Base-by-base conservation (phyloP, 345 rosid genomes). In the Linum trigynum region DNA sequence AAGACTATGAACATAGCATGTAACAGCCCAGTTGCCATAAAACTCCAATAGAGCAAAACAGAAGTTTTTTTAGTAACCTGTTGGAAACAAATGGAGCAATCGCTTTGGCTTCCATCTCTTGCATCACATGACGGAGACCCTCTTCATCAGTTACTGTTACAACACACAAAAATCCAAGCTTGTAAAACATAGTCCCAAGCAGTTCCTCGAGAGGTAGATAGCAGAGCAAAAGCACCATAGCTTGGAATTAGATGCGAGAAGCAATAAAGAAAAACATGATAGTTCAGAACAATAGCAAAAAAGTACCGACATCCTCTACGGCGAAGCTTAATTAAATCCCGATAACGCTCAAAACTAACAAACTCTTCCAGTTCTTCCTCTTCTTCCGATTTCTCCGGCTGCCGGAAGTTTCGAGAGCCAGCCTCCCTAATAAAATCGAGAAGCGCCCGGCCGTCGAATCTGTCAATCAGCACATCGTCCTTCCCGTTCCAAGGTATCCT, bases 261-360 rank as follows among this genome's bases (percentile, higher is more conserved):
- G 45, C 12, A 40, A 63, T 41, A 17, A 57, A 74, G 69, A 17
- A 74, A 62, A 57, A 37, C 57, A 41, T 42, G 39, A 69, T 56
- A 1, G 38, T 38, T 5, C 38, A 64, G 63, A 7, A 69, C 64
- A 68, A 65, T 50, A 80, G 51, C 53, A 80, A 78, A 76, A 83
- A 85, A 90, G 89, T 90, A 90, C 99, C 96, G 96, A 91, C 99
- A 95, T 95, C 99, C 99, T 95, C 95, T 87, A 79, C 96, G 96
- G 40, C 90, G 99, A 82, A 84, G 99, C 90, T 91, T 94, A 94
- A 94, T 85, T 83, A 94, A 86, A 89, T 94, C 99, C 88, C 97
- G 95, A 78, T 88, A 95, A 79, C 95, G 96, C 99, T 95, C 97
- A 86, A 95, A 95, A 89, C 80, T 95, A 83, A 95, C 99, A 91